Percentiles rank a stretch among this genome's conserved stretches.
These are phyloP conservation scores for Calonectria pauciramosa DNA, from an alignment of 2,329 filamentous ascomycete species.

Conservation along the genomic window DNA sequence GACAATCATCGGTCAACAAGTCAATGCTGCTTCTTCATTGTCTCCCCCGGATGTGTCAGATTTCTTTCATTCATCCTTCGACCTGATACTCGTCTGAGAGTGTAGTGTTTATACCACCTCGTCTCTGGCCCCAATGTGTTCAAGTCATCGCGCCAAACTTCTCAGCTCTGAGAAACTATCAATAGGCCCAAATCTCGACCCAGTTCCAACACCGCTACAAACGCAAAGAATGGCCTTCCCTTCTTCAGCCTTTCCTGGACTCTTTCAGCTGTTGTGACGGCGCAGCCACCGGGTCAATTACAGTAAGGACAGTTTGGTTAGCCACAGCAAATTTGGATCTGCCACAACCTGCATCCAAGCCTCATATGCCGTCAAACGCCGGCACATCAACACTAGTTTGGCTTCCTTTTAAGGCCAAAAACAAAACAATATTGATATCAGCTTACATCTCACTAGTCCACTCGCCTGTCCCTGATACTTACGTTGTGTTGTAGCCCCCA, in stretches of 20 bases:
- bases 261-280: neutral
- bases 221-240: too few species aligned
- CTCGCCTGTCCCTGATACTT: neutral
- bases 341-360: neutral
- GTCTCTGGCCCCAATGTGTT: neutral
- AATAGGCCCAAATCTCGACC: neutral
- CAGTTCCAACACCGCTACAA: neutral
- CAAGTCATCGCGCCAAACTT: neutral
- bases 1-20: neutral
- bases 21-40: too few species aligned
- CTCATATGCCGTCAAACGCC: neutral
- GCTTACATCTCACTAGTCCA: neutral
- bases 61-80: neutral
- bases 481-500: slow-evolving; percentile 2
- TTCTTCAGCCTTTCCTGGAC: too few species aligned
- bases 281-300: neutral
- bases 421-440: neutral
- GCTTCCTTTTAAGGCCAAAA: neutral
- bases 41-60: too few species aligned
- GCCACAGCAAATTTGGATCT: neutral
- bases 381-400: neutral
- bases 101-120: neutral
- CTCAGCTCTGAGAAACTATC: neutral
- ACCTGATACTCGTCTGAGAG: too few species aligned
- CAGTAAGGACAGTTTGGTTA: neutral